Conservation (phyloP, 352 stramenopile genomes). For the Pythium aristosporum region DNA sequence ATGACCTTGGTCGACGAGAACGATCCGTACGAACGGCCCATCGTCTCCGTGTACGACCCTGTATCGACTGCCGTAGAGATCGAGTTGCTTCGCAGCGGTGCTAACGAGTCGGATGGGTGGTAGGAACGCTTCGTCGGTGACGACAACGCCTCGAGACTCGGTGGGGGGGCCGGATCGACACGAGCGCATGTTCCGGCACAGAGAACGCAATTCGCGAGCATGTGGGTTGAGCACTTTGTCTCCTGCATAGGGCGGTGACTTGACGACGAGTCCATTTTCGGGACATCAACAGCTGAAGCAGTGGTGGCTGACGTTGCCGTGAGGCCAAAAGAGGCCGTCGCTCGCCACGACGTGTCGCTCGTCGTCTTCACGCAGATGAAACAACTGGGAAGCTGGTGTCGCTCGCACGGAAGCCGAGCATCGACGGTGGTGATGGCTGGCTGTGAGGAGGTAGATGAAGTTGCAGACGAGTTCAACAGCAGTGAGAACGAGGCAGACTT, state of each 20-base stretch:
- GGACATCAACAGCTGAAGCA: not conserved
- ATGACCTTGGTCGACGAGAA: not conserved
- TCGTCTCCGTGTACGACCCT: not conserved
- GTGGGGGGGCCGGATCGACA: not conserved
- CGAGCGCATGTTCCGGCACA: conserved; percentile 35
- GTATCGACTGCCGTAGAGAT: not conserved
- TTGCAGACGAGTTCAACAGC: not conserved
- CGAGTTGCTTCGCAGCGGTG: conserved; percentile 5
- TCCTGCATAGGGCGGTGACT: conserved; percentile 15
- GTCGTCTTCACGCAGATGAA: conserved; percentile 55
- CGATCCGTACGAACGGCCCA: not conserved
- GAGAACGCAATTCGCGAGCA: conserved; percentile 70
- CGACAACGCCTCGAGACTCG: not conserved
- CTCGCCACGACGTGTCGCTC: conserved; percentile 2
- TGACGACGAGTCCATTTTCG: not conserved
- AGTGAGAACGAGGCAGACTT: not conserved
- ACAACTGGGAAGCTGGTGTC: conserved; percentile 54
- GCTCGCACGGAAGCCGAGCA: conserved; percentile 28
- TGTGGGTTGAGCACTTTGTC: conserved; percentile 45
- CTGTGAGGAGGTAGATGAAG: not conserved
- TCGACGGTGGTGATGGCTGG: not conserved
- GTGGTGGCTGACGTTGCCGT: not conserved
- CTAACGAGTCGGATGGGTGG: not conserved
- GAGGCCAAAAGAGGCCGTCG: not conserved
- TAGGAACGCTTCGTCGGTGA: conserved; percentile 1